Conservation (phyloP, 805 yeast genomes). For the Pichia occidentalis region DNA sequence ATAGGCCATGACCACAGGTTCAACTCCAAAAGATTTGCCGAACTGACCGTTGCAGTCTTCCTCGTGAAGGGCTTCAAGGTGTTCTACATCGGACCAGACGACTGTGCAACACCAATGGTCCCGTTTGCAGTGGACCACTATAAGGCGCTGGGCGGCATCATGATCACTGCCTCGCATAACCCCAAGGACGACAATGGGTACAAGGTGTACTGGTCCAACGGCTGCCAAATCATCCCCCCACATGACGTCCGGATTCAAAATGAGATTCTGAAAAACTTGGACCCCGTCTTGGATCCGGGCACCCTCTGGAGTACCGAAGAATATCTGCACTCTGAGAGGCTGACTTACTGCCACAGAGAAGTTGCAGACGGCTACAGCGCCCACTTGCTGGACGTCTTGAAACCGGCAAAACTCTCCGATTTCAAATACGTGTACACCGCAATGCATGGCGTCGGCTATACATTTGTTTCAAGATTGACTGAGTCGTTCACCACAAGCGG, state of each 20-base stretch:
- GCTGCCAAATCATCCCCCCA: slow-evolving; percentile 95
- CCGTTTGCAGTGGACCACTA: slow-evolving; percentile 73
- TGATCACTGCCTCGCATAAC: slow-evolving; percentile 89
- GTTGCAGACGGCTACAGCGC: slow-evolving; percentile 37
- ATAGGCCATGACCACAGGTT: slow-evolving; percentile 90
- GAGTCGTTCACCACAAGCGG: slow-evolving; percentile 19
- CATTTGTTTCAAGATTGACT: slow-evolving; percentile 43
- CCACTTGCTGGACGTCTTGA: slow-evolving; percentile 29
- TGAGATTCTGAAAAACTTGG: slow-evolving; percentile 52
- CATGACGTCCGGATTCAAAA: slow-evolving; percentile 70
- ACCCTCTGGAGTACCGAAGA: slow-evolving; percentile 32
- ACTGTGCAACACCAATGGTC: slow-evolving; percentile 77
- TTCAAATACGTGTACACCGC: slow-evolving; percentile 78
- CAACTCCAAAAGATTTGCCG: slow-evolving; percentile 74
- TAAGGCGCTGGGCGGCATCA: slow-evolving; percentile 72
- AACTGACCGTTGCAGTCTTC: slow-evolving; percentile 71
- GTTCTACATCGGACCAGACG: slow-evolving; percentile 43
- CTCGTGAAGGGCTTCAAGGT: slow-evolving; percentile 63
- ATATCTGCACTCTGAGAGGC: slow-evolving; percentile 16
- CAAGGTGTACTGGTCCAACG: slow-evolving; percentile 89
- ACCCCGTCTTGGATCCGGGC: slow-evolving; percentile 47
- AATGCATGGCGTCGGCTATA: slow-evolving; percentile 90
- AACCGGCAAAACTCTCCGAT: slow-evolving; percentile 25
- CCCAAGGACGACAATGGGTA: slow-evolving; percentile 87
- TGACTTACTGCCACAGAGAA: slow-evolving; percentile 38